These are phyloP conservation scores for Nicotiana rustica DNA, from an alignment of 305 asterid genomes.

Conservation along the genomic window DNA sequence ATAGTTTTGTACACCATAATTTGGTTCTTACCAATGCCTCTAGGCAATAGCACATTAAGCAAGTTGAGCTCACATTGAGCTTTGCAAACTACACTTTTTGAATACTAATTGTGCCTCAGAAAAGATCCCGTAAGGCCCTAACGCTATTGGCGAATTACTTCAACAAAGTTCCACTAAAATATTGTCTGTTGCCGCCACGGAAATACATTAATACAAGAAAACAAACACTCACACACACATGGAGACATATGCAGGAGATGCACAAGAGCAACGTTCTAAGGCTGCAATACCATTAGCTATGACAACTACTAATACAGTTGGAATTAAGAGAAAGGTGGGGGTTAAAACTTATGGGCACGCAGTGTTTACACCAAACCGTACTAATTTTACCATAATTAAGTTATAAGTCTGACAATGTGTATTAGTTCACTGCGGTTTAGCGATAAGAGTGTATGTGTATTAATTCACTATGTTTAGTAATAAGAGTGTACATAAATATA, in stretches of 20 bases:
- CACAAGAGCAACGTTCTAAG: background rate
- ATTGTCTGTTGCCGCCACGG: background rate
- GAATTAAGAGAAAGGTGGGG: no score
- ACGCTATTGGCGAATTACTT: background rate
- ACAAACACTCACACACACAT: background rate
- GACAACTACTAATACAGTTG: background rate
- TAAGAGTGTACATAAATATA: no score
- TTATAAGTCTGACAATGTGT: no score
- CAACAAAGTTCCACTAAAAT: background rate
- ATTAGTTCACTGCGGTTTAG: no score
- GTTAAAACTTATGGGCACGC: no score
- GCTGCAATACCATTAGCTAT: background rate
- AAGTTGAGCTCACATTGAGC: background rate
- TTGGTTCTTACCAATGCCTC: background rate
- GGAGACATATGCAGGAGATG: background rate
- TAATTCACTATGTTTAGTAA: no score
- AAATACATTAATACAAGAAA: background rate
- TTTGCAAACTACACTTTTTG: background rate
- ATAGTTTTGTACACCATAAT: background rate
- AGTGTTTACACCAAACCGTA: no score
- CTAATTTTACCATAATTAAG: no score
- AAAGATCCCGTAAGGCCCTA: background rate
- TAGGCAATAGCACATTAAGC: background rate
- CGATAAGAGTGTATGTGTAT: no score
- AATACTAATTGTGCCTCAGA: background rate